Evolutionary conservation across 2,329 filamentous ascomycete species (phyloP), one percentile per base, ranked within the genome.

Genomic region (Colletotrichum ledebouriae): DNA sequence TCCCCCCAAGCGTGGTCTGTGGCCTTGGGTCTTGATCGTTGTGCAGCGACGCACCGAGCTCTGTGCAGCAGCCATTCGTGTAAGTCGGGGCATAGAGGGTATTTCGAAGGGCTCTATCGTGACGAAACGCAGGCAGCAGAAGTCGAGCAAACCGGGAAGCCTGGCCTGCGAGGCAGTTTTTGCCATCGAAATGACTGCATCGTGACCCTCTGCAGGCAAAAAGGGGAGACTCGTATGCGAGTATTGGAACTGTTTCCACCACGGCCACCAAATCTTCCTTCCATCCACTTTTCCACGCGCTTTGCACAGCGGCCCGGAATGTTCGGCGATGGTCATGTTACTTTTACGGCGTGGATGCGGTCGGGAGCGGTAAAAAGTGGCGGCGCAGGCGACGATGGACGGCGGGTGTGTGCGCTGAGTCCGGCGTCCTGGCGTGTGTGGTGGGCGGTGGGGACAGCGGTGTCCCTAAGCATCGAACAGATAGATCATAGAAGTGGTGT

Each of bases 281-380:
- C 25, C 29, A 49, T 42, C 53, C 63, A 67, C 59, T 46, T 57
- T 52, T 67, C 33, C 50, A 61, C 10, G 42, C 39, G n/a, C 13
- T 2, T 61, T 61, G 41, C 41, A 34, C 13, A 37, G 57, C 52
- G 39, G 33, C 29, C 44, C 46, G 59, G 52, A 33, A 67, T 52
- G 29, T 47, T 59, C 59, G 59, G 59, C 44, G 58, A 1, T 20
- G 34, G 59, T 61, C 34, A 46, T 41, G 44, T 33, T 53, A 41
- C 59, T 52, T 39, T 9, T 33, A 56, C 25, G 12, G 49, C 52
- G 44, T 67, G 3, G 59, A 34, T 15, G 55, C 10, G 5, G 53
- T 39, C 46, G 37, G 29, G 29, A n/a, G 12, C 37, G 44, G 58
- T 47, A 44, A 49, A 60, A 33, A 20, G 25, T 58, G 37, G 52